Conservation (phyloP, 2,329 filamentous ascomycete species). For the Xylaria sp. region DNA sequence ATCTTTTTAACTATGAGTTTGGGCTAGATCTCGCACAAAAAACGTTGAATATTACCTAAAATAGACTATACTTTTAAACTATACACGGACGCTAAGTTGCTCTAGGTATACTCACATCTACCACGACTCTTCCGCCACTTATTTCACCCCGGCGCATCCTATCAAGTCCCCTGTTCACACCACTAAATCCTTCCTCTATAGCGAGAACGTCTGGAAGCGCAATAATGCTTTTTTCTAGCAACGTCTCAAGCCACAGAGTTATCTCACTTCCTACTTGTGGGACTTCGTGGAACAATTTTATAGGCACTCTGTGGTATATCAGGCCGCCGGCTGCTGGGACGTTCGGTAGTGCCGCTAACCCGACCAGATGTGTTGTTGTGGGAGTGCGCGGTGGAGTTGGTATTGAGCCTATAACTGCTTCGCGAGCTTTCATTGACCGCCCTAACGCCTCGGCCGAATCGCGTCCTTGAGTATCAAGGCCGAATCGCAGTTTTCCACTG, state of each 20-base stretch:
- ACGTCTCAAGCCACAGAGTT: conserved; percentile 68
- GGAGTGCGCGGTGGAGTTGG: conserved; percentile 49
- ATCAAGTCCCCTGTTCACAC: conserved; percentile 72
- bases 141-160: conserved; percentile 69
- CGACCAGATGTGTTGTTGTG: conserved; percentile 63
- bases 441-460: conserved; percentile 67
- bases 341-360: conserved; percentile 71
- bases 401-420: conserved; percentile 33
- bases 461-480: conserved; percentile 69
- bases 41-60: too few species aligned
- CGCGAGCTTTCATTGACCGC: conserved; percentile 50
- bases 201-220: conserved; percentile 69
- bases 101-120: conserved; percentile 40
- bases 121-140: conserved; percentile 72
- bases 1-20: too few species aligned
- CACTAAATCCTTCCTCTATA: conserved; percentile 66
- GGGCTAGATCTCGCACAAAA: too few species aligned
- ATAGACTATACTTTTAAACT: background rate
- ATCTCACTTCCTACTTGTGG: conserved; percentile 66
- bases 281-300: conserved; percentile 77
- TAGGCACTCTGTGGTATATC: conserved; percentile 69
- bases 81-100: background rate
- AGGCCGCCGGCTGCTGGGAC: conserved; percentile 50
- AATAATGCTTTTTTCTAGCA: conserved; percentile 62
- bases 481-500: conserved; percentile 65